Percentiles rank a stretch among this genome's conserved stretches.
These are phyloP conservation scores for Magnolia sinica DNA, from an alignment of 164 flowering plant species.

Conservation along the genomic window DNA sequence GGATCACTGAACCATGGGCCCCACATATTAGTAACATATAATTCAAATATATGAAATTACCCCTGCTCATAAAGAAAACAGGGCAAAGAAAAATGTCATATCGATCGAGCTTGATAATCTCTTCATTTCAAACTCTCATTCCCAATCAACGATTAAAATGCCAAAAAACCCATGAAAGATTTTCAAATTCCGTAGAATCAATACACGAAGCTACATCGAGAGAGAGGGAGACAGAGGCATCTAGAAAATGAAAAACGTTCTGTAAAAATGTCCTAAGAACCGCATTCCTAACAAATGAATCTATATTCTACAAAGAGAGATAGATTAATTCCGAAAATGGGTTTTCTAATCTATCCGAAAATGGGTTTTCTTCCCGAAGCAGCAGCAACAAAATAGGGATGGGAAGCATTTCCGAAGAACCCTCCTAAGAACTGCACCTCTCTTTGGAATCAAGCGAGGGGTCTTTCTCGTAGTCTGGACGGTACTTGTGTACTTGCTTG, in stretches of 20 bases:
- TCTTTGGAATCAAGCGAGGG: conserved; percentile 2
- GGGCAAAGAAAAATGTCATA: background rate
- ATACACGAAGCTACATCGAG: background rate
- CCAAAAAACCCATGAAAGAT: too few species aligned
- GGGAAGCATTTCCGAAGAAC: background rate
- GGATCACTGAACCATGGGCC: too few species aligned
- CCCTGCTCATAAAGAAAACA: too few species aligned
- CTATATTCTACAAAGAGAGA: background rate
- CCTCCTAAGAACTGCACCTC: conserved; percentile 3
- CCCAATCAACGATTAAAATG: background rate
- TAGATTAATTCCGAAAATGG: background rate
- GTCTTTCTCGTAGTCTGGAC: background rate
- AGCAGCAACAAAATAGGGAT: background rate
- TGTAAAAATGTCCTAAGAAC: too few species aligned
- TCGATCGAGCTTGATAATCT: background rate
- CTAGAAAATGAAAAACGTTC: too few species aligned
- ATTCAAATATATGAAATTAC: too few species aligned
- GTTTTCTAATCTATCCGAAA: background rate
- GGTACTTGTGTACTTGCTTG: background rate
- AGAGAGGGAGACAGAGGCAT: too few species aligned
- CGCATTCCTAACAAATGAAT: too few species aligned
- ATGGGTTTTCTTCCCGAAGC: background rate
- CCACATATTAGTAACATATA: too few species aligned
- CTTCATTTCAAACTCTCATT: background rate
- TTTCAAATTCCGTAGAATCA: too few species aligned